Conservation (phyloP, 176 grass and related monocot genomes). For the Avena insularis region DNA sequence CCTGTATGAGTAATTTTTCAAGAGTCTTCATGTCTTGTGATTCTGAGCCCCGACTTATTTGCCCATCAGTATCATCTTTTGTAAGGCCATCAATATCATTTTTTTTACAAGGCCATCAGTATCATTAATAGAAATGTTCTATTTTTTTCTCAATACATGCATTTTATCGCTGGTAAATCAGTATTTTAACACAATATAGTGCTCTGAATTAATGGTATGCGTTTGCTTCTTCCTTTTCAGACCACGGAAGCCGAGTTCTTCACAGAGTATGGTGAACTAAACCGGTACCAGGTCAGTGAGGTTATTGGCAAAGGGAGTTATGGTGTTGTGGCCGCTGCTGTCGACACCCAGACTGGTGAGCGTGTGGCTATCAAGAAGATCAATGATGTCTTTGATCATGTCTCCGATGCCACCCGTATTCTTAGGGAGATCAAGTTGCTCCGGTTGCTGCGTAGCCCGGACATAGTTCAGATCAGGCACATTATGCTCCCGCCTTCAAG, state of each 20-base stretch:
- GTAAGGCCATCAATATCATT: background rate
- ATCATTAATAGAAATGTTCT: background rate
- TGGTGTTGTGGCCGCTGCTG: constrained; percentile 79
- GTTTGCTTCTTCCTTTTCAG: constrained; percentile 15
- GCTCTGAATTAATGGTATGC: background rate
- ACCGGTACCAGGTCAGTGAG: constrained; percentile 77
- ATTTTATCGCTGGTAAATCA: background rate
- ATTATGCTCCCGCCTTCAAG: constrained; percentile 90
- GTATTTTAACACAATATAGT: background rate
- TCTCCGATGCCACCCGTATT: constrained; percentile 89
- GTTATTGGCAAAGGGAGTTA: constrained; percentile 92
- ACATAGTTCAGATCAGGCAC: constrained; percentile 91
- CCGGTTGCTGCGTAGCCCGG: constrained; percentile 70
- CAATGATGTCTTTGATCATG: constrained; percentile 86
- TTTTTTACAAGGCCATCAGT: background rate
- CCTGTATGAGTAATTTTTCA: background rate
- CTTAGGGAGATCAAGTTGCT: constrained; percentile 93
- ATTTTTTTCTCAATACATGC: background rate
- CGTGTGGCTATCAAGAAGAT: constrained; percentile 95
- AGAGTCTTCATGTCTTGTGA: background rate
- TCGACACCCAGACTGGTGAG: constrained; percentile 82
- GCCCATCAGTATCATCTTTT: background rate
- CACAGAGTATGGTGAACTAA: constrained; percentile 85
- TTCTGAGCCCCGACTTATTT: background rate
- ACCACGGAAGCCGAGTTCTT: constrained; percentile 75